Evolutionary conservation across 768 basidiomycete species (phyloP), one percentile per base, ranked within the genome.

Genomic region (Rhodotorula paludigena): DNA sequence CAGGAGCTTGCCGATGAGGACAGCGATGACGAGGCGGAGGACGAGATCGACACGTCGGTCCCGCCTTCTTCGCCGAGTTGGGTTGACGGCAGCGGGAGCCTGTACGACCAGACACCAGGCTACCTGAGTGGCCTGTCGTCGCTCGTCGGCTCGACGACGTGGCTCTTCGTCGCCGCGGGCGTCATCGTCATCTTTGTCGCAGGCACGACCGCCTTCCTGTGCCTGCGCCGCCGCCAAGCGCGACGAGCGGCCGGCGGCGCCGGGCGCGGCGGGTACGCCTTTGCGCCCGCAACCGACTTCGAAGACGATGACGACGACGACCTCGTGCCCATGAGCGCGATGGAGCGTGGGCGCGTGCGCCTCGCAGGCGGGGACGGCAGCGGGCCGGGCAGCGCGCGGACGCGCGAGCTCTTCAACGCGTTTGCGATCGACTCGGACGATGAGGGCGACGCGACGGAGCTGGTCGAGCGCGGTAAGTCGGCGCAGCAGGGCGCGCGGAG

Each of bases 371-470:
- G 28, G 10, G 61, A 36, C 16, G 66, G 60, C 6, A 48, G n/a
- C n/a, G n/a, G n/a, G n/a, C n/a, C n/a, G n/a, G n/a, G n/a, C n/a
- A n/a, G 47, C 35, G 76, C 57, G 18, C 82, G 86, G 57, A 89
- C 92, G 57, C 88, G 88, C 80, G 94, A 97, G 79, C 77, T 99
- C 68, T 98, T 97, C 75, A 92, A 98, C 78, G 93, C 94, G 25
- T 98, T 98, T 51, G 72, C 72, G 36, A 30, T 73, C 28, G 30
- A 67, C 42, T 73, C 54, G 60, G 75, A 74, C 47, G 72, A 76
- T 39, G 76, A 57, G 55, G 51, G 30, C 11, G 51, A 16, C 15
- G 44, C 28, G 58, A 53, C 32, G 3, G 52, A 36, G 33, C 52
- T 53, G 21, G 23, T 53, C 11, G 47, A 48, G 14, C 47, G 47